Conservation (phyloP, 1,284 basidiomycete genomes). For the Stereum hirsutum region DNA sequence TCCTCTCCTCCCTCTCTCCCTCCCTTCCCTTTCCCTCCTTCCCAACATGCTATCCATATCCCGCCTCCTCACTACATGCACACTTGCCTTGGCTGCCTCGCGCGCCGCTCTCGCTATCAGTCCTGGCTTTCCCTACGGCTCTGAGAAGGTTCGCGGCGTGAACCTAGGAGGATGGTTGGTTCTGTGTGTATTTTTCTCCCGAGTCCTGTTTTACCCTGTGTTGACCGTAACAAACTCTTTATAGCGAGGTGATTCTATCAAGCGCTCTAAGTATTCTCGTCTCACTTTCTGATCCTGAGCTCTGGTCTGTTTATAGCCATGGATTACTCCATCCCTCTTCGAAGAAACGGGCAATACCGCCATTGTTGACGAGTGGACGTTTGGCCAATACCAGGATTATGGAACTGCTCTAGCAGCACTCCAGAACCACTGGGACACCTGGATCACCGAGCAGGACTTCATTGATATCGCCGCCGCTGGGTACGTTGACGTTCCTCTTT, state of each 20-base stretch:
- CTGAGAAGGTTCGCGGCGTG: constrained; percentile 58
- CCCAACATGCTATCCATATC: constrained; percentile 19
- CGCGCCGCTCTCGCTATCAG: too few relatives aligned
- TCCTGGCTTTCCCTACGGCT: constrained; percentile 42
- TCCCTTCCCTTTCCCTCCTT: constrained; percentile 15
- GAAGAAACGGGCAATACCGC: constrained; percentile 62
- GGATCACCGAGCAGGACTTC: constrained; percentile 76
- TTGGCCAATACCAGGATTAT: constrained; percentile 51
- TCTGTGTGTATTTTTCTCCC: too few relatives aligned
- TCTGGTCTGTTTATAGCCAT: constrained; percentile 38
- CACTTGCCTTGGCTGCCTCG: constrained; percentile 11
- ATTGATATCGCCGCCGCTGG: constrained; percentile 64
- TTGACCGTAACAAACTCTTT: too few relatives aligned
- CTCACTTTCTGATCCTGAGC: constrained; percentile 4
- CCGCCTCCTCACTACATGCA: constrained; percentile 7
- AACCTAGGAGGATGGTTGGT: constrained; percentile 80
- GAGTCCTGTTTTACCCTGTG: too few relatives aligned
- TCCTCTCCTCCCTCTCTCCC: too few relatives aligned
- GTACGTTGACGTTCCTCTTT: constrained; percentile 24
- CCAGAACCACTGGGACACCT: constrained; percentile 71
- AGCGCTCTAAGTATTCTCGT: not conserved
- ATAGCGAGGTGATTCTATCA: constrained; percentile 52
- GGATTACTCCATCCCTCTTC: constrained; percentile 85
- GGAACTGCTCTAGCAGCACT: constrained; percentile 39
- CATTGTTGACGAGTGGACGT: constrained; percentile 85